phyloP scores from a whole-genome alignment of 257 asterid genomes.

The Mitragyna speciosa region DNA sequence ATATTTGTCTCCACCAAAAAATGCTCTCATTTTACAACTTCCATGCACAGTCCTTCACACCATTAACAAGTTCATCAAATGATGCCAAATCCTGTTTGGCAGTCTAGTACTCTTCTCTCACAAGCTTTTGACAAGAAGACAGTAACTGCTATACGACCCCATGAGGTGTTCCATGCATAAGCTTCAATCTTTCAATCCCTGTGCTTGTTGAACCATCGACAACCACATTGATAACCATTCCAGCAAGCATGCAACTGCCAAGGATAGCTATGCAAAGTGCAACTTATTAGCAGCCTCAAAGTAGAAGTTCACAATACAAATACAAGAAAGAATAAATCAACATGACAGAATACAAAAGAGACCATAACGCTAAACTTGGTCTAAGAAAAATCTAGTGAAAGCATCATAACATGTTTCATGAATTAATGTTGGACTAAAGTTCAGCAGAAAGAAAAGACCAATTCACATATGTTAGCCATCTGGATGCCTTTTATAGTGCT shows the following conservation, averaged over 20 bases:
- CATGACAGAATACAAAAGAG: not conserved
- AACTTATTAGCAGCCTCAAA: not conserved
- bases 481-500: constrained; percentile 88
- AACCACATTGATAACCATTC: not conserved
- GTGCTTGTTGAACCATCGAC: constrained; percentile 67
- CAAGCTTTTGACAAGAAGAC: constrained; percentile 71
- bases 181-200: constrained; percentile 85
- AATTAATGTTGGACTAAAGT: not conserved
- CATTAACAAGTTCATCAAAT: constrained; percentile 58
- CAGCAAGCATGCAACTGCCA: not conserved
- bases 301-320: not conserved
- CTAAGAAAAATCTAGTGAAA: not conserved
- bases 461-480: constrained; percentile 96
- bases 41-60: constrained; percentile 57
- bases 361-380: not conserved
- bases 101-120: constrained; percentile 64
- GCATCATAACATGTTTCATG: not conserved
- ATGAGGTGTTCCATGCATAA: constrained; percentile 90
- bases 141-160: constrained; percentile 73
- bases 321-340: not conserved
- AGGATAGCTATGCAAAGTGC: not conserved
- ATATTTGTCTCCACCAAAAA: constrained; percentile 77
- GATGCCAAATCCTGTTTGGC: constrained; percentile 65
- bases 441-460: not conserved
- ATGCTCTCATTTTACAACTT: constrained; percentile 78